Percentiles rank a stretch among this genome's conserved stretches.
Evolutionary conservation across 202 grass and related monocot genomes (phyloP).

Genomic region (Setaria viridis): DNA sequence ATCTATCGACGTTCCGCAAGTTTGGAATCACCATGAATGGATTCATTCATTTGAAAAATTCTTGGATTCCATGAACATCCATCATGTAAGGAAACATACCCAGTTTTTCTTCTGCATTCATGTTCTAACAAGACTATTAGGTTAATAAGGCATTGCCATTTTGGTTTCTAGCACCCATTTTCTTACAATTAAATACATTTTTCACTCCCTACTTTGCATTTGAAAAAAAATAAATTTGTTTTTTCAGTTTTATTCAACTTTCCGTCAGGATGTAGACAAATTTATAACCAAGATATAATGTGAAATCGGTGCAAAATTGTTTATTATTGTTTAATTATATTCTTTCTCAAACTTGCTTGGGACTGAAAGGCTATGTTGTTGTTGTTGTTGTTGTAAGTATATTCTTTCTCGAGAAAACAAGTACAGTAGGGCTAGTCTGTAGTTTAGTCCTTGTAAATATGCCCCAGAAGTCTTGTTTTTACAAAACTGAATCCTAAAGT

Average conservation of each 20-base stretch:
- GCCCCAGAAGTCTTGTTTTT: slow-evolving; percentile 20
- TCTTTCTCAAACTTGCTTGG: neutral
- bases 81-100: slow-evolving; percentile 75
- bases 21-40: slow-evolving; percentile 96
- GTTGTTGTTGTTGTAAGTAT: no score
- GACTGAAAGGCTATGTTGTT: no score
- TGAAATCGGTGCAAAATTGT: neutral
- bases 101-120: neutral
- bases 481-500: neutral
- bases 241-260: slow-evolving; percentile 22
- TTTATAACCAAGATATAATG: neutral
- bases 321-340: neutral
- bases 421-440: neutral
- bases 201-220: slow-evolving; percentile 1
- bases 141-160: neutral
- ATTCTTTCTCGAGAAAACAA: neutral
- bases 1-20: slow-evolving; percentile 88
- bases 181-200: slow-evolving; percentile 13
- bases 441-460: slow-evolving; percentile 29
- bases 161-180: neutral
- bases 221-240: neutral
- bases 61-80: slow-evolving; percentile 85
- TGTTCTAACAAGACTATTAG: slow-evolving; percentile 4
- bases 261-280: neutral
- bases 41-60: slow-evolving; percentile 97